Base-by-base conservation (phyloP, 495 filamentous ascomycete species). In the Glonium stellatum region DNA sequence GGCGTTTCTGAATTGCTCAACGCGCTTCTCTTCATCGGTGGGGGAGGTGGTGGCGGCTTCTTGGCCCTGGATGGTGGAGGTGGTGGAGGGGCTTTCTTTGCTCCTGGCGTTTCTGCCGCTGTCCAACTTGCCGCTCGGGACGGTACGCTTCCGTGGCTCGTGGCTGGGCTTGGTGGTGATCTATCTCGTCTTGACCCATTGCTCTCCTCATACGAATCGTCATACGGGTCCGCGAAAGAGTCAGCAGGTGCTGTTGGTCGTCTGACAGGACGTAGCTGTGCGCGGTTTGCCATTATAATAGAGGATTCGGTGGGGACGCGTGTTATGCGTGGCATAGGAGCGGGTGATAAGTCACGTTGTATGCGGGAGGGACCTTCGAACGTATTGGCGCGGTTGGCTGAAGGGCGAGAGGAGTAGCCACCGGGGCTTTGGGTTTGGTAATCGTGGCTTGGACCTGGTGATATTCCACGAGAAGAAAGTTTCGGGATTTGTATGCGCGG, bases 11-110 rank as follows among this genome's bases (percentile, higher is more conserved):
- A 44, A 44, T 18, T 44, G 13, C 58, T 62, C 59, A 68, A 54
- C 58, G 58, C 65, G 59, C 62, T 68, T 56, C 69, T 57, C 62
- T 75, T 75, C 64, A 72, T 59, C 44, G 72, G 72, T 42, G 75
- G 69, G 51, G 72, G 67, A 44, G 88, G 89, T 51, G 88, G 87
- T 9, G 87, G 76, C 41, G 88, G 82, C 75, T 88, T 95, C 81
- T 88, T 92, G 12, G 82, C 74, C 63, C 88, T 77, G 59, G 84
- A 86, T n/a, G 89, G 89, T 12, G 89, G 89, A 22, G 89, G 89
- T 37, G 89, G 89, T 6, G 89, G 89, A 37, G 89, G 86, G 9
- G 80, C 82, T 72, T 89, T 90, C 75, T 88, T 87, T 8, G 19
- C 54, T 36, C 55, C 22, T 10, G 51, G 52, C 9, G 39, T 36